phyloP scores from a whole-genome alignment of 768 basidiomycete species.

The Hericium erinaceus region DNA sequence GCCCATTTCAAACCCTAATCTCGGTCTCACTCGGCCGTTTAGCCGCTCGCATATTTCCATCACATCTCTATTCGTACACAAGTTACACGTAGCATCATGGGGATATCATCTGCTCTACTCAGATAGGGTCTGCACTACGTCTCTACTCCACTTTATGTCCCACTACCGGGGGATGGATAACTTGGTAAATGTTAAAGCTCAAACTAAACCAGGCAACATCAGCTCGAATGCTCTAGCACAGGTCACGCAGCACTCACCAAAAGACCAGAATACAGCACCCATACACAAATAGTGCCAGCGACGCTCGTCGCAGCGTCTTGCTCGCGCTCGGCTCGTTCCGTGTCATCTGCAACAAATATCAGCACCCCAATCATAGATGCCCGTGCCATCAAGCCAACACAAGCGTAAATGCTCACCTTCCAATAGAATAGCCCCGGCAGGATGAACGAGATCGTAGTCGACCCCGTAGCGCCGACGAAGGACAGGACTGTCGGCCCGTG shows the following conservation, averaged over 20 bases:
- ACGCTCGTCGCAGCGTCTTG: conserved; percentile 45
- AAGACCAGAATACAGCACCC: conserved; percentile 76
- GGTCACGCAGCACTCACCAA: conserved; percentile 47
- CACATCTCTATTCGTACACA: too few relatives aligned
- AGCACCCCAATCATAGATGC: background rate
- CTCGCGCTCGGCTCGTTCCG: conserved; percentile 51
- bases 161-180: conserved; percentile 28
- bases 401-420: conserved; percentile 42
- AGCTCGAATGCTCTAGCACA: background rate
- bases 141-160: background rate
- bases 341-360: conserved; percentile 41
- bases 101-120: background rate
- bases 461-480: conserved; percentile 95
- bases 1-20: background rate
- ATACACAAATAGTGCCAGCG: conserved; percentile 63
- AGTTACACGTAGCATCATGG: background rate
- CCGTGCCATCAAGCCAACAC: background rate
- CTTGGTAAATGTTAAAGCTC: conserved; percentile 69
- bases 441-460: conserved; percentile 95
- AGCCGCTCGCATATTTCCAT: background rate
- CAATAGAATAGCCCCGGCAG: conserved; percentile 90
- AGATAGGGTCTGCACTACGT: background rate
- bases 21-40: background rate
- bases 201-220: conserved; percentile 37
- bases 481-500: conserved; percentile 56